A percentile compares a stretch with the other conserved stretches of the same genome.
Conservation (phyloP, 2,329 filamentous ascomycete genomes). For the Herpotrichia juniperi region DNA sequence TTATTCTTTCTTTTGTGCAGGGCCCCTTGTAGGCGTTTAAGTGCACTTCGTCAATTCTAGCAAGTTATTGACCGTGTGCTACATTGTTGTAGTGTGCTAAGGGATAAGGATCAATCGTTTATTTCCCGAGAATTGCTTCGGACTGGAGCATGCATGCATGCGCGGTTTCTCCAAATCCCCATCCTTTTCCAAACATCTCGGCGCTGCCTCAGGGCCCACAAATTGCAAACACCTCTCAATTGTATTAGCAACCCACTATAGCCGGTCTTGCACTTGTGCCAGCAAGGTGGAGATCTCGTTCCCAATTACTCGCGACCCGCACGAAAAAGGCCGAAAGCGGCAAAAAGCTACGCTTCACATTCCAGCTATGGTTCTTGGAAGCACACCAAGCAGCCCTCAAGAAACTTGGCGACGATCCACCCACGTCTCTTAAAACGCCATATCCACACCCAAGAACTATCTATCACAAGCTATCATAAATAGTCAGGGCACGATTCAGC, state of each 20-base stretch:
- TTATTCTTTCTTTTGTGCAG: too few species aligned
- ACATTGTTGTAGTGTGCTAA: too few species aligned
- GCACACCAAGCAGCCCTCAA: neutral
- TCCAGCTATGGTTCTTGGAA: neutral
- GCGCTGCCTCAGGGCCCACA: constrained; percentile 4
- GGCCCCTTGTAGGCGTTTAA: too few species aligned
- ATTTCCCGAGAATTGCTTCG: too few species aligned
- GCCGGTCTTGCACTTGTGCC: neutral
- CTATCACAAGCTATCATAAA: neutral
- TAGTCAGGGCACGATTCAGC: neutral
- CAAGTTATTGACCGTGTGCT: too few species aligned
- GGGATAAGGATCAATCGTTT: too few species aligned
- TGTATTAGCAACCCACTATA: neutral
- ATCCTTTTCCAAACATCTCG: neutral
- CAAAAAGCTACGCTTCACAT: neutral
- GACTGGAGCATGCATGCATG: neutral
- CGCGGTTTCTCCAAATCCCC: neutral
- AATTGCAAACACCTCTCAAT: constrained; percentile 1
- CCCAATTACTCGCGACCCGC: neutral
- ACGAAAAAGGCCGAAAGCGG: neutral
- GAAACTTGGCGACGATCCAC: neutral
- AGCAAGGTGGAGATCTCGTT: neutral
- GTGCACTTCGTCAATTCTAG: too few species aligned
- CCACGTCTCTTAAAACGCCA: neutral
- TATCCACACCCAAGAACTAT: neutral